These are phyloP conservation scores for Mycosphaerelloides madeirae DNA, from an alignment of 2,329 filamentous ascomycete species.

Conservation along the genomic window DNA sequence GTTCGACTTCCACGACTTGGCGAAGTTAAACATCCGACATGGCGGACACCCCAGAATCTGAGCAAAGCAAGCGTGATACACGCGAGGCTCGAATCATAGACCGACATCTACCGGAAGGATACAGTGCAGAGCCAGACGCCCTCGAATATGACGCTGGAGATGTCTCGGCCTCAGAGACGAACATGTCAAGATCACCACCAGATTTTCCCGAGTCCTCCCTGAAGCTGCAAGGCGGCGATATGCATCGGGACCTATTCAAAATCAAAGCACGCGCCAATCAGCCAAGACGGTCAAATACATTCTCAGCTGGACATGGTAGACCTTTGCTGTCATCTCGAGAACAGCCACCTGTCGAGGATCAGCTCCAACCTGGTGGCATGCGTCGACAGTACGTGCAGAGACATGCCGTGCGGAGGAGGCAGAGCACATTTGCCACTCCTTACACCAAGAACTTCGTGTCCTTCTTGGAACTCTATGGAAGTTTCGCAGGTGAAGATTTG, in stretches of 20 bases:
- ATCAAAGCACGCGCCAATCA: constrained; percentile 56
- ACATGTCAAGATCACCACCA: constrained; percentile 7
- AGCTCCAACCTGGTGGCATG: constrained; percentile 50
- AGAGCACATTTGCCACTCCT: constrained; percentile 44
- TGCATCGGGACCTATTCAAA: constrained; percentile 73
- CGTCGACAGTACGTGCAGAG: constrained; percentile 49
- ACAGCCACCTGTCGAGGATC: constrained; percentile 39
- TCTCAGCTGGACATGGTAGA: constrained; percentile 47
- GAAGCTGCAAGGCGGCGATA: constrained; percentile 68
- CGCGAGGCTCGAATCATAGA: constrained; percentile 32
- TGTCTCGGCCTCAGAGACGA: constrained; percentile 6
- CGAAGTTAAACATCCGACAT: constrained; percentile 5
- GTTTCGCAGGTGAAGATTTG: constrained; percentile 69
- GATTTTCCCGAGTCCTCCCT: constrained; percentile 57
- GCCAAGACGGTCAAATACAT: constrained; percentile 58
- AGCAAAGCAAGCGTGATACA: constrained; percentile 10
- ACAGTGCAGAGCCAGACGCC: constrained; percentile 29
- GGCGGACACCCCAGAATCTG: constrained; percentile 17
- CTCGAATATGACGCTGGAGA: constrained; percentile 18
- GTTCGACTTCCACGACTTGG: constrained; percentile 1
- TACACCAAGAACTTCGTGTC: constrained; percentile 68
- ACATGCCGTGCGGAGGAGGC: constrained; percentile 39
- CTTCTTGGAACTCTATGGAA: constrained; percentile 70
- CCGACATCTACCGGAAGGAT: constrained; percentile 32
- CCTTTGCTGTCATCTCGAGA: constrained; percentile 7